Evolutionary conservation across 495 filamentous ascomycete genomes (phyloP).

Genomic region (Friedmanniomyces endolithicus): DNA sequence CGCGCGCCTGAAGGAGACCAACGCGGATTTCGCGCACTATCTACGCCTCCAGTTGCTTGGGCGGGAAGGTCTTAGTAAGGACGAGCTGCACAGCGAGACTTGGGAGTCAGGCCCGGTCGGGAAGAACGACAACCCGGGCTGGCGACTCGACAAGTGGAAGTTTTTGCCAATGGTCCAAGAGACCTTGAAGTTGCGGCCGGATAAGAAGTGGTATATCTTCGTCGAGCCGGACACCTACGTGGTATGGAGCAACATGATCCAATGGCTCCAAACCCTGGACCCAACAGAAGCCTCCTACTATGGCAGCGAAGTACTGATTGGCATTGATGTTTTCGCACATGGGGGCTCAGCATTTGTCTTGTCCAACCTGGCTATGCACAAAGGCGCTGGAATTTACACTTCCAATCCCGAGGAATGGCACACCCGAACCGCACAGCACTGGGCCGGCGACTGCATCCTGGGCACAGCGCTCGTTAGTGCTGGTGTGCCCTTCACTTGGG

Average conservation of each 20-base stretch:
- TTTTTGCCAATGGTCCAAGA: constrained; percentile 53
- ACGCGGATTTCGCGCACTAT: constrained; percentile 41
- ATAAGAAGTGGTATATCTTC: constrained; percentile 54
- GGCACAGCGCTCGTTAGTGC: constrained; percentile 6
- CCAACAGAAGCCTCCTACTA: constrained; percentile 39
- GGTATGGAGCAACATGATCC: constrained; percentile 48
- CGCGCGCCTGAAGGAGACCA: constrained; percentile 24
- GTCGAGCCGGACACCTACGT: constrained; percentile 57
- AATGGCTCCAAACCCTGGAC: constrained; percentile 41
- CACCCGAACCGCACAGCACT: constrained; percentile 6
- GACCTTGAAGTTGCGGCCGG: constrained; percentile 32
- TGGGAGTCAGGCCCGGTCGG: not conserved
- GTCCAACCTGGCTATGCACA: constrained; percentile 36
- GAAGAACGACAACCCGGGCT: constrained; percentile 30
- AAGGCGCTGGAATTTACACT: not conserved
- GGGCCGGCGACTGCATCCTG: constrained; percentile 16
- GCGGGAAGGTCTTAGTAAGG: not conserved
- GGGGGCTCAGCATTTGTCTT: constrained; percentile 43
- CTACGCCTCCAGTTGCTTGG: constrained; percentile 23
- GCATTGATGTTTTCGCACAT: constrained; percentile 40
- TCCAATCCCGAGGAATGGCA: constrained; percentile 6
- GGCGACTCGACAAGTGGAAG: constrained; percentile 61
- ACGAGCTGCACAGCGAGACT: not conserved
- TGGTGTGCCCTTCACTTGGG: constrained; percentile 4
- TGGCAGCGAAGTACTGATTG: constrained; percentile 28